Evolutionary conservation across 495 filamentous ascomycete species (phyloP).

Genomic region (Neurospora sp.): DNA sequence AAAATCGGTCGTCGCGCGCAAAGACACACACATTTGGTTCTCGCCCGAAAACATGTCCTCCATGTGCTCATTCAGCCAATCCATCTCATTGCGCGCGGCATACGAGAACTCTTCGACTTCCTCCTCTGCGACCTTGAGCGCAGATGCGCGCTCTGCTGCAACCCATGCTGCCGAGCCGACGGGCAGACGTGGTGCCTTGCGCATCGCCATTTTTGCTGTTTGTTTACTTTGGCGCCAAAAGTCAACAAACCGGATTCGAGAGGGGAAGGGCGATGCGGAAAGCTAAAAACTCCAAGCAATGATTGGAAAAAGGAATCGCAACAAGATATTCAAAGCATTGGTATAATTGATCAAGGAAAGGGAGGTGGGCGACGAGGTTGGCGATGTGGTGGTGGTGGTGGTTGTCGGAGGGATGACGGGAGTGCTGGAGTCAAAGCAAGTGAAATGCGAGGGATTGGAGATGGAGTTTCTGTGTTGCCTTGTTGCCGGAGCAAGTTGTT

Average conservation of each 20-base stretch:
- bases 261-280: background rate
- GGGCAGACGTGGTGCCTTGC: constrained; percentile 41
- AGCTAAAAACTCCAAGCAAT: background rate
- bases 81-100: constrained; percentile 79
- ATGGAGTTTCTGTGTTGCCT: background rate
- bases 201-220: constrained; percentile 37
- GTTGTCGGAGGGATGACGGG: constrained; percentile 1
- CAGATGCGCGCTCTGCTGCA: constrained; percentile 40
- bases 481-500: constrained; percentile 13
- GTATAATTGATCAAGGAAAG: background rate
- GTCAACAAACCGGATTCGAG: background rate
- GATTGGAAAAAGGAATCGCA: background rate
- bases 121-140: constrained; percentile 37
- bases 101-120: constrained; percentile 87
- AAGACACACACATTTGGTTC: constrained; percentile 60
- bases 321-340: background rate
- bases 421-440: background rate
- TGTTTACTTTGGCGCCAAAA: constrained; percentile 3
- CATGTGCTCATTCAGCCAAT: constrained; percentile 98
- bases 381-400: background rate
- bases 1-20: background rate
- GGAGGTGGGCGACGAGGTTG: background rate
- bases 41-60: constrained; percentile 72
- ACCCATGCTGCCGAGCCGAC: constrained; percentile 48
- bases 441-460: constrained; percentile 3